Percentiles rank a stretch among this genome's conserved stretches.
Conservation (phyloP, 208 protist genomes). For the Leishmania lainsoni region DNA sequence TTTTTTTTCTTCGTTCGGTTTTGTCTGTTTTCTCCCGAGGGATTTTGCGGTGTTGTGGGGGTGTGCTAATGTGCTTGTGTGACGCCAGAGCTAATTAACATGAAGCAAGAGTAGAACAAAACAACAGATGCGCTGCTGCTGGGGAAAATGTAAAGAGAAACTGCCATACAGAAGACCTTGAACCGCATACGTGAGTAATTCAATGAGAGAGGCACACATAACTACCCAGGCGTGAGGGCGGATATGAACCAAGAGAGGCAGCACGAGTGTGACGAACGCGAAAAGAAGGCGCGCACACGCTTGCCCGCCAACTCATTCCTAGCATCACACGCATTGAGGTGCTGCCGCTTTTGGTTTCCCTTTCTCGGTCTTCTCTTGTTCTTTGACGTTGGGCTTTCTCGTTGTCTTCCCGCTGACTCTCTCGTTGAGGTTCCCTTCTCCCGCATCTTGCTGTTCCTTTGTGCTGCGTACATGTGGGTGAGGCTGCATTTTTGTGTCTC, state of each 20-base stretch:
- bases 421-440: background rate
- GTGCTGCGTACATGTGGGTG: background rate
- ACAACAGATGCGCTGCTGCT: background rate
- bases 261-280: background rate
- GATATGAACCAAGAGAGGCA: background rate
- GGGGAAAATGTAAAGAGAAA: background rate
- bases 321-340: background rate
- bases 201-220: background rate
- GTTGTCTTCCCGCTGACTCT: background rate
- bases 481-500: background rate
- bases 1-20: background rate
- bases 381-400: background rate
- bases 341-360: background rate
- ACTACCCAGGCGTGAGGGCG: background rate
- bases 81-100: background rate
- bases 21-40: background rate
- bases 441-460: background rate
- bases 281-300: background rate
- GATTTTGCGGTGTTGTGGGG: background rate
- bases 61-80: background rate
- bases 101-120: background rate
- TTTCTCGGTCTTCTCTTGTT: background rate
- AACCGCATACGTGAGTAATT: background rate
- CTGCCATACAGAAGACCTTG: background rate
- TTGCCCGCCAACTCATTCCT: background rate